Evolutionary conservation across 306 rosid genomes (phyloP).

Genomic region (Prunus armeniaca): DNA sequence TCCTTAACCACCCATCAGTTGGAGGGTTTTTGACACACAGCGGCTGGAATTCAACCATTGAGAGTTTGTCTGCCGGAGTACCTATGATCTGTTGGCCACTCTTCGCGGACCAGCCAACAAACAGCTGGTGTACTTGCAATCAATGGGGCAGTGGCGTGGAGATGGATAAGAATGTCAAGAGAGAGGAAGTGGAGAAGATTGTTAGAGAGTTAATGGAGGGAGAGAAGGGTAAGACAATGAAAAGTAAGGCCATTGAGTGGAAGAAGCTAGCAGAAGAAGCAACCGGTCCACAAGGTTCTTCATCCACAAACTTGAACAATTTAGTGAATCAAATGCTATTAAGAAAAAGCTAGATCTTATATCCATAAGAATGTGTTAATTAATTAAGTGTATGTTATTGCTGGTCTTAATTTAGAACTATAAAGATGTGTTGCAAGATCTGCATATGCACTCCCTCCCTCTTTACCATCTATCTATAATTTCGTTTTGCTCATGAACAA

Average conservation of each 20-base stretch:
- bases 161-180: not conserved
- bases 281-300: constrained; percentile 9
- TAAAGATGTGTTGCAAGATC: too few relatives aligned
- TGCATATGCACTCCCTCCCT: too few relatives aligned
- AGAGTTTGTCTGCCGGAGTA: constrained; percentile 12
- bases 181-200: constrained; percentile 5
- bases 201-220: not conserved
- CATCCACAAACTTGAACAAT: not conserved
- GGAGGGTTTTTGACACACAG: too few relatives aligned
- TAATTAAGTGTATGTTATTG: too few relatives aligned
- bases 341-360: not conserved
- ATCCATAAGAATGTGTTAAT: too few relatives aligned
- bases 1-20: too few relatives aligned
- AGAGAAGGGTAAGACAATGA: not conserved
- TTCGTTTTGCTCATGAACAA: too few relatives aligned
- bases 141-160: too few relatives aligned
- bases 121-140: too few relatives aligned
- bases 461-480: too few relatives aligned
- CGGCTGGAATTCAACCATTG: not conserved
- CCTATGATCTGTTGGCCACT: constrained; percentile 11
- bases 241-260: not conserved
- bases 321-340: not conserved
- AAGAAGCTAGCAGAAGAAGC: constrained; percentile 8
- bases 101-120: not conserved
- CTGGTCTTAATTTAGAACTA: too few relatives aligned